Base-by-base conservation (phyloP, 192 early-diverging fungal genomes). In the Dimargaris xerosporica region DNA sequence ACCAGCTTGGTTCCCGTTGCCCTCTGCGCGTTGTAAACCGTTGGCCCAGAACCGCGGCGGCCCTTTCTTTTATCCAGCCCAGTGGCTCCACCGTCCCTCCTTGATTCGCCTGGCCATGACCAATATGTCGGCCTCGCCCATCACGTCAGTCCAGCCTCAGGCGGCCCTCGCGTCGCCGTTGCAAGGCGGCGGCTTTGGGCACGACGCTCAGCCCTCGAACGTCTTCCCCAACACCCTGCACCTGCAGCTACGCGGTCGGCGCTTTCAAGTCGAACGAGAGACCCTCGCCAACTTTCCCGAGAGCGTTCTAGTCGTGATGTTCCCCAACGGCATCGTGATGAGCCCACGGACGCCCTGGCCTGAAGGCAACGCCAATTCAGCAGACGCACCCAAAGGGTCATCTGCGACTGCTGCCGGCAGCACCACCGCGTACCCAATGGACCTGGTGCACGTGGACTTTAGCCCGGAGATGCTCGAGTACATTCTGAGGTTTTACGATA, bases 251-350 rank as follows among this genome's bases (percentile, higher is more conserved):
- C 71, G 79, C n/a, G 82, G 82, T 11, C 74, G 66, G 19, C 65
- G 71, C 12, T 70, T 83, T 28, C 73, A 77, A 63, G 72, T 83
- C 55, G 78, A 79, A 59, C 68, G 82, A 23, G 79, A 83, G 16
- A 74, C 74, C 3, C 65, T 83, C 5, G 74, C 78, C 58, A 72
- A 66, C 46, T 62, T 84, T 10, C 82, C 82, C 29, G 82, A 84
- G 64, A 78, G 74, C 45, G 71, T 84, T 28, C 71, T 81, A 44
- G 75, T 78, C 65, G 76, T 73, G 61, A 81, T 84, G 78, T 81
- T 84, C 69, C 80, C 82, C 30, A 77, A 81, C 51, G 82, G 82
- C 4, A 68, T 80, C 50, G 71, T 75, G 29, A 65, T 80, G 45
- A 70, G 72, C 11, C 39, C 58, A 19, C 58, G 58, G 16, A 60